Conservation (phyloP, 2,329 filamentous ascomycete genomes). For the Aspergillus novofumigatus region DNA sequence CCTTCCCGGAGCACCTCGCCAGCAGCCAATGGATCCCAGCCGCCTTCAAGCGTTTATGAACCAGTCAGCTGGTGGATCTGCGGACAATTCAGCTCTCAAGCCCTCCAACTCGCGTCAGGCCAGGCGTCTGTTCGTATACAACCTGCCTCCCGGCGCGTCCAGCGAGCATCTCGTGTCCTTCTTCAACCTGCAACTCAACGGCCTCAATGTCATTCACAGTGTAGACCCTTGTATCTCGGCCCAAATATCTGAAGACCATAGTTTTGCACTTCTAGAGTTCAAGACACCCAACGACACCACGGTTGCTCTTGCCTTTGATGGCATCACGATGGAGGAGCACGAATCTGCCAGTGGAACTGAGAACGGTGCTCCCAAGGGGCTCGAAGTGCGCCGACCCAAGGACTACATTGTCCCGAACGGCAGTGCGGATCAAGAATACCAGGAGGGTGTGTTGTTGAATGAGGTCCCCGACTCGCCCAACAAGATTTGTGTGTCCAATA, state of each 20-base stretch:
- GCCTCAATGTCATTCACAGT: constrained; percentile 83
- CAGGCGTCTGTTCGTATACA: constrained; percentile 85
- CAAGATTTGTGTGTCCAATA: constrained; percentile 90
- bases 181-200: constrained; percentile 95
- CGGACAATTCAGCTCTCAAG: constrained; percentile 74
- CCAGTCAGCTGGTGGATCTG: constrained; percentile 68
- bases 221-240: constrained; percentile 80
- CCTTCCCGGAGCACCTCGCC: constrained; percentile 86
- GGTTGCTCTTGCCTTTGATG: constrained; percentile 83
- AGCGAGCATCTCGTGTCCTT: constrained; percentile 76
- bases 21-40: constrained; percentile 91
- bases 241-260: constrained; percentile 72
- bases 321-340: constrained; percentile 78
- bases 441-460: constrained; percentile 72
- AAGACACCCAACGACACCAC: constrained; percentile 83
- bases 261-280: constrained; percentile 88
- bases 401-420: constrained; percentile 92
- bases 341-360: constrained; percentile 53
- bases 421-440: constrained; percentile 66
- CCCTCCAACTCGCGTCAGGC: constrained; percentile 90
- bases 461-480: constrained; percentile 87
- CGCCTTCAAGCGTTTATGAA: constrained; percentile 95
- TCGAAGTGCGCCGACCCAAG: constrained; percentile 82
- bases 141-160: constrained; percentile 67
- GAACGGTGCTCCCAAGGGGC: constrained; percentile 51